Evolutionary conservation across 352 stramenopile genomes (phyloP), one percentile per base, ranked within the genome.

Genomic region (Pythium plurisporium): DNA sequence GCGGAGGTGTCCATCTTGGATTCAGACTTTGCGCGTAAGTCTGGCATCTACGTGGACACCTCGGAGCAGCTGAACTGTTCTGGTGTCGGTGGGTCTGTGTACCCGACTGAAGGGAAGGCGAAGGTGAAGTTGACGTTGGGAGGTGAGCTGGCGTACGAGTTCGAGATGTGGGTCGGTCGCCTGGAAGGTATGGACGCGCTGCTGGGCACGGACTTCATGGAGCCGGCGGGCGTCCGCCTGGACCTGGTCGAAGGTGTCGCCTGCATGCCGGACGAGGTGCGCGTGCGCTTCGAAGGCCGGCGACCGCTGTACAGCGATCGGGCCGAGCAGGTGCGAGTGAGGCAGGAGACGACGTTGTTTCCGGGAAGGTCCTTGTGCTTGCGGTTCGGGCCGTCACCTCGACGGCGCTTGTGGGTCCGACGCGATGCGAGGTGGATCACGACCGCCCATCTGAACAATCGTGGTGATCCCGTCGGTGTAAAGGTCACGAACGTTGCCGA

Each of bases 1-100:
- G 57, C 57, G 2, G 48, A 65, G 22, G 57, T 59, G 27, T 65
- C 57, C 2, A 59, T 65, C 20, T 3, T 65, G 11, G 48, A 57
- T 19, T 49, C 48, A 3, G 26, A 26, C 42, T 65, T 65, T 59
- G 57, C 57, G 48, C 41, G 48, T 59, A 49, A 65, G 48, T 36
- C 55, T 22, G 38, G 38, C 8, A 31, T 54, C 17, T 25, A 44
- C 14, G 40, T 65, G 1, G 57, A 65, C 26, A 48, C 22, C 3
- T 25, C 23, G 1, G 31, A 36, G 8, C 26, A 20, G 23, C n/a
- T 65, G 0, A 7, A 10, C 0, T 65, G 57, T 9, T 25, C 17
- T 1, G 57, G 46, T 15, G 56, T 64, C 29, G 52, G 52, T 26
- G 52, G 42, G 19, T 22, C 41, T 4, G 29, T 25, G 31, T 61